Conservation (phyloP, 768 basidiomycete species). For the Coprinellus aureogranulatus region DNA sequence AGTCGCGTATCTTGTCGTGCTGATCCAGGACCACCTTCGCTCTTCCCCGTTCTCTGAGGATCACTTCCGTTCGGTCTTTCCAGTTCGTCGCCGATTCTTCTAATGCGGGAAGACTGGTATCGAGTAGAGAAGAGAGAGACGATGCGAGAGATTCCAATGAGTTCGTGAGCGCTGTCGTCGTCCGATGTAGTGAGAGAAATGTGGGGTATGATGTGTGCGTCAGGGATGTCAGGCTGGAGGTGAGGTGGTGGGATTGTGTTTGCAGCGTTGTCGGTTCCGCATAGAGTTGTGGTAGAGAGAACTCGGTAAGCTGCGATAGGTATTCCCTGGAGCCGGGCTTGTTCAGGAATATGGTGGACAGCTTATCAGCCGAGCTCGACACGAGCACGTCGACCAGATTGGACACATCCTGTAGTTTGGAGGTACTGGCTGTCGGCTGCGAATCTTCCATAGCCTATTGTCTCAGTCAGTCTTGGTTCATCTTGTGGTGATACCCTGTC, state of each 20-base stretch:
- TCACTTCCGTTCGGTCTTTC: slow-evolving; percentile 65
- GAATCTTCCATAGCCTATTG: slow-evolving; percentile 10
- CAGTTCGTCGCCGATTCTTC: slow-evolving; percentile 73
- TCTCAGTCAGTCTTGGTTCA: too few species aligned
- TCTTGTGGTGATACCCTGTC: too few species aligned
- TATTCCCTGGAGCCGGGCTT: slow-evolving; percentile 46
- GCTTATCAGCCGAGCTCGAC: slow-evolving; percentile 24
- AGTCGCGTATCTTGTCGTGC: slow-evolving; percentile 87
- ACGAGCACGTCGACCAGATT: slow-evolving; percentile 31
- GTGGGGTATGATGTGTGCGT: slow-evolving; percentile 91
- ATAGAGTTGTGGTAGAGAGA: slow-evolving; percentile 66
- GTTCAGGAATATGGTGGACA: slow-evolving; percentile 20
- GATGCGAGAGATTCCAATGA: slow-evolving; percentile 74
- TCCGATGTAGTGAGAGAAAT: slow-evolving; percentile 83
- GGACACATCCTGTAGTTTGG: slow-evolving; percentile 30
- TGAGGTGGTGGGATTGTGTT: slow-evolving; percentile 82
- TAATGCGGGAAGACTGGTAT: slow-evolving; percentile 68
- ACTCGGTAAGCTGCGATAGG: slow-evolving; percentile 60
- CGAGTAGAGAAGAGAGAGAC: slow-evolving; percentile 69
- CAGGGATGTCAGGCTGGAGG: slow-evolving; percentile 83
- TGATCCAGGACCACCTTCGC: slow-evolving; percentile 89
- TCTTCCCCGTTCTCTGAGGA: slow-evolving; percentile 72
- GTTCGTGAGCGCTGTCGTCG: slow-evolving; percentile 67
- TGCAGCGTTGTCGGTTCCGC: slow-evolving; percentile 74
- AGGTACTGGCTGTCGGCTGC: slow-evolving; percentile 17